Evolutionary conservation across 805 yeast species (phyloP).

Genomic region (Barnettozyma salicaria): DNA sequence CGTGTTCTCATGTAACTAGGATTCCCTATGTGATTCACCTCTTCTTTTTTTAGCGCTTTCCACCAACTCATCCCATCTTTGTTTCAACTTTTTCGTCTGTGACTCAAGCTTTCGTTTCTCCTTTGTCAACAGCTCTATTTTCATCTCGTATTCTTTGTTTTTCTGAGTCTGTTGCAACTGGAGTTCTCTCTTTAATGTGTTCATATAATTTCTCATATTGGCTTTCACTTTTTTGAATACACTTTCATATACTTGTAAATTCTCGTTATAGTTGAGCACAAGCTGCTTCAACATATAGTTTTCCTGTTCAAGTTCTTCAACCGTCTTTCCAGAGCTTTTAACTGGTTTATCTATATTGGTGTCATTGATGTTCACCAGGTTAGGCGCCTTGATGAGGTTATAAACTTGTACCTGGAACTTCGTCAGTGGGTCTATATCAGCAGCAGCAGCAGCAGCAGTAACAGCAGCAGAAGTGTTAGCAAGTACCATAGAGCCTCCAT

Average conservation of each 20-base stretch:
- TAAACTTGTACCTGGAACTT: slow-evolving; percentile 21
- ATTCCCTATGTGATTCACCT: slow-evolving; percentile 7
- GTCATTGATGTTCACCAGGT: slow-evolving; percentile 3
- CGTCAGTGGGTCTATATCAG: slow-evolving; percentile 18
- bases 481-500: slow-evolving; percentile 3
- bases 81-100: slow-evolving; percentile 46
- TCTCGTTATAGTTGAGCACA: slow-evolving; percentile 19
- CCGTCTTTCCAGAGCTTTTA: slow-evolving; percentile 19
- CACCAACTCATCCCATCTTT: slow-evolving; percentile 61
- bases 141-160: slow-evolving; percentile 30
- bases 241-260: slow-evolving; percentile 20
- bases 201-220: slow-evolving; percentile 25
- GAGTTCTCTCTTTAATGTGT: slow-evolving; percentile 33
- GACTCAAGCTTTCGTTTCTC: slow-evolving; percentile 42
- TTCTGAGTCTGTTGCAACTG: slow-evolving; percentile 32
- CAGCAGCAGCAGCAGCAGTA: slow-evolving; percentile 5
- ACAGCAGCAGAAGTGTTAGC: slow-evolving; percentile 4
- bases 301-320: slow-evolving; percentile 28
- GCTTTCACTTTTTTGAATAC: slow-evolving; percentile 23
- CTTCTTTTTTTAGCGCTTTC: slow-evolving; percentile 55
- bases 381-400: slow-evolving; percentile 20
- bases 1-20: no score
- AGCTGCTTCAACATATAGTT: slow-evolving; percentile 25
- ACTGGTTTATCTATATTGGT: slow-evolving; percentile 1
- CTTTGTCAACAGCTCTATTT: slow-evolving; percentile 31